Conservation (phyloP, 73 alveolate species). For the Paramecium pentaurelia region DNA sequence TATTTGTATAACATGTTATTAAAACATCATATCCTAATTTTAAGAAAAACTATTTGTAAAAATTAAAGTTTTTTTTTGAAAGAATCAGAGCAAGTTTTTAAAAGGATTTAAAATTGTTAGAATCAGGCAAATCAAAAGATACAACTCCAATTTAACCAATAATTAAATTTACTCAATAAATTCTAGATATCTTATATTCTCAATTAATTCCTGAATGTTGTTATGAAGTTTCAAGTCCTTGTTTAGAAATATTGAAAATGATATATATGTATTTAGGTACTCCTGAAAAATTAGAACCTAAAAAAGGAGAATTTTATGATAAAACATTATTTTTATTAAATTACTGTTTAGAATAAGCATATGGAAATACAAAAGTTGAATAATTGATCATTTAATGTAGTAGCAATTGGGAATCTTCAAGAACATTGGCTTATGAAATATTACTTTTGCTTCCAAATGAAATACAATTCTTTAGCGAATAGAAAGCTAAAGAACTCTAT, state of each 20-base stretch:
- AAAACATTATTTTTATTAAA: not conserved
- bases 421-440: slow-evolving; percentile 20
- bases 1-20: not conserved
- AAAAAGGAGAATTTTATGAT: not conserved
- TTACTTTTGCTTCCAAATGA: not conserved
- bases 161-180: not conserved
- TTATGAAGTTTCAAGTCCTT: slow-evolving; percentile 36
- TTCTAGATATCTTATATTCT: not conserved
- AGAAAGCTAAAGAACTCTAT: not conserved
- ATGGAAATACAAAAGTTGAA: not conserved
- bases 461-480: not conserved
- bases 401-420: slow-evolving; percentile 42
- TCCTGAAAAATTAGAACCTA: not conserved
- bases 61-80: slow-evolving; percentile 25
- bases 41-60: not conserved
- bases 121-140: not conserved
- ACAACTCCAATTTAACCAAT: not conserved
- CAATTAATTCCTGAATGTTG: slow-evolving; percentile 36
- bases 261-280: not conserved
- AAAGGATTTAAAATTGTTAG: not conserved
- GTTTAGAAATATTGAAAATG: not conserved
- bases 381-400: not conserved
- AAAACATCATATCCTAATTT: slow-evolving; percentile 43
- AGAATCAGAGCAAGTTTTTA: not conserved
- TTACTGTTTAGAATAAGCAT: not conserved